These are phyloP conservation scores for Xeromyces bisporus DNA, from an alignment of 495 filamentous ascomycete species.

Conservation along the genomic window DNA sequence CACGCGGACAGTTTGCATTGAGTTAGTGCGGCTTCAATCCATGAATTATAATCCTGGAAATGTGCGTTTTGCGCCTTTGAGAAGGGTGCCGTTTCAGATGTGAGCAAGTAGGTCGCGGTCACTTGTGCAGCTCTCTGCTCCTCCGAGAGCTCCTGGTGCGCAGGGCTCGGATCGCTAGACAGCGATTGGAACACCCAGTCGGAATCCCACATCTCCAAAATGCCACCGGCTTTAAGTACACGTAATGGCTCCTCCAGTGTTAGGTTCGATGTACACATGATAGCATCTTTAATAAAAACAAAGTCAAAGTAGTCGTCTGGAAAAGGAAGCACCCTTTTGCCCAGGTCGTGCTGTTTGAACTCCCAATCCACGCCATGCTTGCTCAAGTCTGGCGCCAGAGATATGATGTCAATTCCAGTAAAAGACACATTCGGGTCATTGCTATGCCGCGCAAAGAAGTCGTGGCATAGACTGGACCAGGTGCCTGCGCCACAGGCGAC, in stretches of 20 bases:
- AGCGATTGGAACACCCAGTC: constrained; percentile 50
- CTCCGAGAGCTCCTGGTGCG: constrained; percentile 14
- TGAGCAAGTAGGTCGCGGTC: constrained; percentile 52
- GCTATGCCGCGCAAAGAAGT: constrained; percentile 42
- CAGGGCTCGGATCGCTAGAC: constrained; percentile 41
- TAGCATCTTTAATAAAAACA: constrained; percentile 60
- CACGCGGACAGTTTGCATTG: constrained; percentile 40
- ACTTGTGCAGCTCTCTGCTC: constrained; percentile 31
- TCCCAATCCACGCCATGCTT: constrained; percentile 53
- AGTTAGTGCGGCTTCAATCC: constrained; percentile 50
- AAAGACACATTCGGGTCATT: no score
- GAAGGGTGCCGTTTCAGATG: constrained; percentile 52
- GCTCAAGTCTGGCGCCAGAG: constrained; percentile 41
- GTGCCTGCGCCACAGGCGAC: constrained; percentile 60
- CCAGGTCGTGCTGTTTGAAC: constrained; percentile 59
- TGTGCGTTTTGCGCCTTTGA: constrained; percentile 48
- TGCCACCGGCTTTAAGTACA: constrained; percentile 48
- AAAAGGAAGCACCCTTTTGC: constrained; percentile 49
- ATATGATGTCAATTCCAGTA: constrained; percentile 60
- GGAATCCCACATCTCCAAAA: constrained; percentile 58
- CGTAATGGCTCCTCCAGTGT: constrained; percentile 51
- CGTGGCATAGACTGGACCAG: constrained; percentile 60
- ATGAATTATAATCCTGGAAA: constrained; percentile 51
- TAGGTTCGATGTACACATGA: constrained; percentile 36
- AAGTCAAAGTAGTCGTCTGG: constrained; percentile 55